Percentiles rank a stretch among this genome's conserved stretches.
phyloP scores from a whole-genome alignment of 2,329 filamentous ascomycete species.

The Colletotrichum cereale region DNA sequence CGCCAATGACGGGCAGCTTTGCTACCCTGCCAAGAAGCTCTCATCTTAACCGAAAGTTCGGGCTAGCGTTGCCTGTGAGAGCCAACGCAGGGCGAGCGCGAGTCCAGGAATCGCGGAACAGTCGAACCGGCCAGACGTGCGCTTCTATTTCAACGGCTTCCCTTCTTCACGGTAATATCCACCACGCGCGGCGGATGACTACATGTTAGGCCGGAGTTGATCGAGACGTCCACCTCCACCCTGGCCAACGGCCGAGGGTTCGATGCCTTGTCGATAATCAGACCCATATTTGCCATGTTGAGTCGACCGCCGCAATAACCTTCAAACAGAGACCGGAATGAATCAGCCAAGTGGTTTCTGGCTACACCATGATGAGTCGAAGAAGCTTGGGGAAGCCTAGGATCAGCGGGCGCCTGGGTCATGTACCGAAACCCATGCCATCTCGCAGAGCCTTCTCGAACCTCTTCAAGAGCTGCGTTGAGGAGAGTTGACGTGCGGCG shows the following conservation, averaged over 20 bases:
- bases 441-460: conserved; percentile 19
- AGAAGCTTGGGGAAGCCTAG: conserved; percentile 3
- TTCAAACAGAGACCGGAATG: background rate
- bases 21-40: conserved; percentile 6
- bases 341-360: conserved; percentile 14
- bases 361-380: conserved; percentile 11
- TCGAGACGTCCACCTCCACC: conserved; percentile 1
- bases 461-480: background rate
- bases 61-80: conserved; percentile 18
- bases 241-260: conserved; percentile 5
- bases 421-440: background rate
- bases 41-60: conserved; percentile 28
- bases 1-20: conserved; percentile 16
- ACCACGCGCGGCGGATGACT: background rate
- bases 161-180: conserved; percentile 15
- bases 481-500: conserved; percentile 18
- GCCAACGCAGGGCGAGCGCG: conserved; percentile 28
- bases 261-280: conserved; percentile 5
- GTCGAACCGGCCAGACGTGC: conserved; percentile 35
- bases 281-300: background rate
- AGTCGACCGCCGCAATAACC: background rate
- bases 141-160: conserved; percentile 33
- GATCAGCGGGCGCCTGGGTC: background rate
- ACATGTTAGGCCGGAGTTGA: background rate
- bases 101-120: conserved; percentile 26